Evolutionary conservation across 345 rosid species (phyloP), one percentile per base, ranked within the genome.

Genomic region (Pistacia vera): DNA sequence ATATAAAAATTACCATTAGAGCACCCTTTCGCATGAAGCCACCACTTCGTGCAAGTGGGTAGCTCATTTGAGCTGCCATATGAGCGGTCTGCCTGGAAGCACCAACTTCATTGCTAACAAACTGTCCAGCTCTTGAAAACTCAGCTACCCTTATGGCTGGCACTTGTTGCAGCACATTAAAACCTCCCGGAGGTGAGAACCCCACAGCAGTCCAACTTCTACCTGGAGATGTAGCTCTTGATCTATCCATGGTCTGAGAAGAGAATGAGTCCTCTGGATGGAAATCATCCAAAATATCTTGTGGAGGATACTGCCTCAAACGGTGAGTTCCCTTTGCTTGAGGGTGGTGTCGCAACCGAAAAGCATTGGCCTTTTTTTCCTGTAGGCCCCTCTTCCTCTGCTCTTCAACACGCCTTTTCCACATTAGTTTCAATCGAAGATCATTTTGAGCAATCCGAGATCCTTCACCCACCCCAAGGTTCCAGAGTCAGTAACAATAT

Each of bases 151-250:
- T 66, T 69, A 28, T 62, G 1, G 76, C 10, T 25, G 75, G 71
- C 25, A 71, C 36, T 79, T 74, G 84, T 4, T 7, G 81, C 46
- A 66, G 65, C 46, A 70, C 81, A 68, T 66, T 63, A 70, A 71
- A 75, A 76, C 33, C 71, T 75, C 72, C 74, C 1, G 79, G 81
- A 1, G 82, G 82, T 20, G 81, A 73, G 11, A 57, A 57, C 55
- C 59, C 52, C 76, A 77, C 63, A 46, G 61, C 38, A 48, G 35
- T 54, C 64, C 67, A 75, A 35, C 11, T 66, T 63, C 72, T 72
- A 11, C 81, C 78, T 8, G 85, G 84, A 51, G 90, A 81, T 68
- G 77, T 81, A 79, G 75, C 41, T 67, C 77, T 71, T 36, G 72
- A 57, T 60, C 78, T 76, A 66, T 55, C 75, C 61, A 62, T 56